Evolutionary conservation across 2,329 filamentous ascomycete species (phyloP).

Genomic region (Microdochium trichocladiopsis): DNA sequence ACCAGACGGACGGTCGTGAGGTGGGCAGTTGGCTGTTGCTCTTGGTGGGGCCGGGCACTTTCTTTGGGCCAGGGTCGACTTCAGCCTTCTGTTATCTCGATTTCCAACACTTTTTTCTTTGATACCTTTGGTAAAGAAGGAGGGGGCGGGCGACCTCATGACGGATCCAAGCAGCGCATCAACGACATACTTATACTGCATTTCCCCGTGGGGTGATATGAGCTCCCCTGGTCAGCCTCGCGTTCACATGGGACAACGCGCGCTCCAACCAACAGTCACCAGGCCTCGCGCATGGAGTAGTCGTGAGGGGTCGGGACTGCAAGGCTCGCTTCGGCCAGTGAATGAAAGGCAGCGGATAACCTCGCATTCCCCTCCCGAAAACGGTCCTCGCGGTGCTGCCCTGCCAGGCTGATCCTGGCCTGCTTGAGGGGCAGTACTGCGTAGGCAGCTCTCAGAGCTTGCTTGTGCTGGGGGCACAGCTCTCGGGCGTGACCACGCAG

Average conservation of each 20-base stretch:
- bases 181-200: background rate
- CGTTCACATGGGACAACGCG: background rate
- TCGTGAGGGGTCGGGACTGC: background rate
- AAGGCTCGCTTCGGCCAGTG: background rate
- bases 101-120: too few relatives aligned
- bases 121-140: too few relatives aligned
- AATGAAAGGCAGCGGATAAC: background rate
- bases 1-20: too few relatives aligned
- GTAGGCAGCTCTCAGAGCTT: background rate
- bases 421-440: background rate
- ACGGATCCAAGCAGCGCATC: background rate
- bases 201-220: background rate
- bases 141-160: too few relatives aligned
- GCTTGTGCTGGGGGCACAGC: background rate
- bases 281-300: too few relatives aligned
- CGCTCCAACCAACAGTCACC: background rate
- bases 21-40: background rate
- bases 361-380: background rate
- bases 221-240: too few relatives aligned
- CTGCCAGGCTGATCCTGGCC: background rate
- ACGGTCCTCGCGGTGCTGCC: background rate
- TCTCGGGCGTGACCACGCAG: background rate
- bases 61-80: too few relatives aligned
- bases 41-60: too few relatives aligned
- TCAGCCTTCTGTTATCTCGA: too few relatives aligned